Evolutionary conservation across 2,329 filamentous ascomycete genomes (phyloP), one percentile per base, ranked within the genome.

Genomic region (Clonostachys chloroleuca): DNA sequence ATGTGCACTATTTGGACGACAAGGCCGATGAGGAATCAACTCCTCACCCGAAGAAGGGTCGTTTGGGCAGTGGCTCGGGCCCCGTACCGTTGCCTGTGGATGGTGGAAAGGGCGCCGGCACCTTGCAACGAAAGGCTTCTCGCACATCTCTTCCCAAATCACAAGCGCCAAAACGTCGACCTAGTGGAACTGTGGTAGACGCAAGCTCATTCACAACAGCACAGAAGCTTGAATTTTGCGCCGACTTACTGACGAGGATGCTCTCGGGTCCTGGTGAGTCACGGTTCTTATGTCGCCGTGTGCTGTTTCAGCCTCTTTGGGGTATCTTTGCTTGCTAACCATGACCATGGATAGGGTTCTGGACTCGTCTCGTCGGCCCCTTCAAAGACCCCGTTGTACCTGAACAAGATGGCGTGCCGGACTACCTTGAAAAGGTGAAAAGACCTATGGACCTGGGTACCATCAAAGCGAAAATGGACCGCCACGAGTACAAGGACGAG

Each of bases 291-390:
- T 36, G 20, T 13, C 12, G 17, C 16, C 24, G 9, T 33, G 4
- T 12, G n/a, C 34, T 45, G 13, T 33, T 30, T 30, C 16, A 30
- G 12, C 13, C 40, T 41, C 17, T n/a, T 18, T 6, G 40, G 10
- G 10, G 24, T 41, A 18, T 30, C 13, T 37, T 9, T 24, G 13
- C 41, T 16, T 35, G 39, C 43, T 43, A 20, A 35, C 14, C 18
- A 36, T 37, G 16, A 17, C 40, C 30, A 5, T 16, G 14, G 3
- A 20, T 45, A 82, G 80, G 81, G 7, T 84, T 81, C 59, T 85
- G 81, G 81, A 84, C 81, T 0, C 77, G 81, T n/a, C 70, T 84
- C 1, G 80, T 84, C 4, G 79, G 79, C 0, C 78, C 80, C 0
- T 84, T 85, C 61, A 75, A 74, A 41, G 74, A 83, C 20, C 75